Evolutionary conservation across 768 basidiomycete species (phyloP).

Genomic region (Lactifluus pinguis): DNA sequence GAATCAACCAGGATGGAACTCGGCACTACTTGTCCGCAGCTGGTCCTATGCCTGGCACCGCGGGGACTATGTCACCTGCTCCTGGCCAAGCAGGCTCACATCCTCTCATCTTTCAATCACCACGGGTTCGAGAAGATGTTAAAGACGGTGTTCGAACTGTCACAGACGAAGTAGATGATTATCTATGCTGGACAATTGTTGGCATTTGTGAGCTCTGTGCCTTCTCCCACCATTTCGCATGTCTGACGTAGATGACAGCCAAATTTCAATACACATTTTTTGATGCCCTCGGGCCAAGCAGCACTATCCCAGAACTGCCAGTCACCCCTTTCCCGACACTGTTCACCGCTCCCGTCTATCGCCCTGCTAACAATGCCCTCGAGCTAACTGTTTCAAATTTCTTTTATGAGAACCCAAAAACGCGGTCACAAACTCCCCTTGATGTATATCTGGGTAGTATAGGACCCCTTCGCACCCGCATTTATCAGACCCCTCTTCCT

Average conservation of each 20-base stretch:
- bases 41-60: slow-evolving; percentile 72
- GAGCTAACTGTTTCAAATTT: slow-evolving; percentile 85
- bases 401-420: slow-evolving; percentile 69
- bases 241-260: slow-evolving; percentile 36
- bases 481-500: slow-evolving; percentile 64
- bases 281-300: slow-evolving; percentile 77
- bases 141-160: slow-evolving; percentile 68
- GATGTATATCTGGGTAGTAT: slow-evolving; percentile 86
- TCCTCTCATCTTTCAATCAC: slow-evolving; percentile 68
- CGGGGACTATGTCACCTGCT: slow-evolving; percentile 56
- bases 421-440: slow-evolving; percentile 55
- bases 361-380: slow-evolving; percentile 60
- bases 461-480: slow-evolving; percentile 72
- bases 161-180: slow-evolving; percentile 89
- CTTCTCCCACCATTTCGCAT: slow-evolving; percentile 2
- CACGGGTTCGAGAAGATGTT: slow-evolving; percentile 73
- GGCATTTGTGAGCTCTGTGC: slow-evolving; percentile 67
- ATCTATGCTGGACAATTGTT: slow-evolving; percentile 92
- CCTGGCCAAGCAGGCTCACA: slow-evolving; percentile 80
- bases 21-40: slow-evolving; percentile 86
- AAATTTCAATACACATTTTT: slow-evolving; percentile 95
- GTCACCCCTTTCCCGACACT: slow-evolving; percentile 89
- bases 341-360: slow-evolving; percentile 70
- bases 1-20: slow-evolving; percentile 72
- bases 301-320: slow-evolving; percentile 62